A percentile compares a stretch with the other conserved stretches of the same genome.
Conservation (phyloP, 768 basidiomycete species). For the Amanita muscaria region DNA sequence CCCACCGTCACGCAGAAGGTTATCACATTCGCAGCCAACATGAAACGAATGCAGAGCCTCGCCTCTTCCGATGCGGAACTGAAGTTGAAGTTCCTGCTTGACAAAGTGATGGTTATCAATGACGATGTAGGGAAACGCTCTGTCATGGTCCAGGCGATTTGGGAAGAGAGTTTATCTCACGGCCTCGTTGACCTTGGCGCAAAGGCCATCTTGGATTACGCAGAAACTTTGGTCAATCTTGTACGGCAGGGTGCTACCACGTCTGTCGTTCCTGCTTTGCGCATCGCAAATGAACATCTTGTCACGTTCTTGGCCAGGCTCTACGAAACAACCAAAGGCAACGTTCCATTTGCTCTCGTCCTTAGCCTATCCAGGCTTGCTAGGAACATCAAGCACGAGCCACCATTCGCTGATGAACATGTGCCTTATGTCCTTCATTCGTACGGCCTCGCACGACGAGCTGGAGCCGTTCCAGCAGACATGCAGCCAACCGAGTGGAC, state of each 20-base stretch:
- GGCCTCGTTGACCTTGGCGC: background rate
- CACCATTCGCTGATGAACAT: constrained; percentile 21
- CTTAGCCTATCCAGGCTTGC: constrained; percentile 28
- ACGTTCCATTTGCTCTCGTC: constrained; percentile 20
- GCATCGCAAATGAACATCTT: background rate
- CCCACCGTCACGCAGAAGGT: constrained; percentile 34
- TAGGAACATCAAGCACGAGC: constrained; percentile 22
- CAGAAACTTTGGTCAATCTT: background rate
- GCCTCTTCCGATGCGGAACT: background rate
- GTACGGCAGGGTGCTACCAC: background rate
- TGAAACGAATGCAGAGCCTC: too few relatives aligned
- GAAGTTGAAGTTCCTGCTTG: constrained; percentile 18
- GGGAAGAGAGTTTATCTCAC: background rate
- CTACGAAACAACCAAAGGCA: background rate
- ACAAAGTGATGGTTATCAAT: background rate
- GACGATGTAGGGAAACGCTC: background rate
- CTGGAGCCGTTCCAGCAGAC: constrained; percentile 17
- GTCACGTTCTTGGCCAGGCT: background rate
- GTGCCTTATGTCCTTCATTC: constrained; percentile 34
- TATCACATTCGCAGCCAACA: constrained; percentile 33
- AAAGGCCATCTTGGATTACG: background rate
- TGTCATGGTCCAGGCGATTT: background rate
- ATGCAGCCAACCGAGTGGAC: constrained; percentile 37
- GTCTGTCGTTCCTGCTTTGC: background rate
- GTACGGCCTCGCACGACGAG: constrained; percentile 30